phyloP scores from a whole-genome alignment of 2,329 filamentous ascomycete species.

The Ceratocystiopsis sp. region DNA sequence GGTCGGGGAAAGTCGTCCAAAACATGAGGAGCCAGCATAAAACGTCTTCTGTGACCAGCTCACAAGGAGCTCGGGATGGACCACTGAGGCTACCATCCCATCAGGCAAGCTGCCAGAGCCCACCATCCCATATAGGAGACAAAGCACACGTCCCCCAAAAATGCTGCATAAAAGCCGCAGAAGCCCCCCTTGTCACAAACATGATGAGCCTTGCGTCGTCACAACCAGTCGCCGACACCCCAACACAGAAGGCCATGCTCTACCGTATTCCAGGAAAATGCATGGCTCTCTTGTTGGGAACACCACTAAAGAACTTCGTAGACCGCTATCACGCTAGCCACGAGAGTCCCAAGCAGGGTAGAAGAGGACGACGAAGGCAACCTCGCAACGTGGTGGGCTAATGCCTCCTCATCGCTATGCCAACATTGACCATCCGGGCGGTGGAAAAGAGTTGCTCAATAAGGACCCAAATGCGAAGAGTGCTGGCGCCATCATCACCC shows the following conservation, averaged over 20 bases:
- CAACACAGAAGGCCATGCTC: background rate
- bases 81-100: no score
- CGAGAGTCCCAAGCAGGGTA: background rate
- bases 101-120: no score
- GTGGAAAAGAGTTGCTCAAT: slow-evolving; percentile 2
- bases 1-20: background rate
- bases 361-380: background rate
- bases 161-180: background rate
- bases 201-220: slow-evolving; percentile 3
- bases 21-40: background rate
- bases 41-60: no score
- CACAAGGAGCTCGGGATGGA: no score
- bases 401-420: slow-evolving; percentile 1
- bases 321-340: slow-evolving; percentile 6
- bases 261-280: slow-evolving; percentile 1
- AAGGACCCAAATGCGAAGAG: background rate
- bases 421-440: background rate
- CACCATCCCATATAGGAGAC: no score
- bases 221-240: background rate
- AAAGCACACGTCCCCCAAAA: no score
- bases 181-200: background rate
- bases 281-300: no score
- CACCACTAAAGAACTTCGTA: background rate
- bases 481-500: background rate
- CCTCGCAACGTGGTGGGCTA: background rate